Conservation (phyloP, 805 yeast species). For the Wickerhamomyces bovis region DNA sequence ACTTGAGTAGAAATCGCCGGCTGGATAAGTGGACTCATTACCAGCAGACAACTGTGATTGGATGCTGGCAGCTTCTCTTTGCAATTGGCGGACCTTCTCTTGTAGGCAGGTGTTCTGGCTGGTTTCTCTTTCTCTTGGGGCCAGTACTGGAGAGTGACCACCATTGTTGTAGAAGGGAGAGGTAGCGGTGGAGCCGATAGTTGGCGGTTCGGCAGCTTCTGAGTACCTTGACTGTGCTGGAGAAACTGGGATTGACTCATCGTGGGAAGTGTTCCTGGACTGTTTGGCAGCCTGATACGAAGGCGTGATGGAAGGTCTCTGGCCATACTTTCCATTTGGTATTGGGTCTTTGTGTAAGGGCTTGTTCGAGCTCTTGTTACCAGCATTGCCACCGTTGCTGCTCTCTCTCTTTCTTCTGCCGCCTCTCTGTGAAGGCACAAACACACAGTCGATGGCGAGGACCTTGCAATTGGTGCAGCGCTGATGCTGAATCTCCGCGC, state of each 20-base stretch:
- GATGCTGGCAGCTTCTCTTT: slow-evolving; percentile 18
- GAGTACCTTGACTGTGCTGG: slow-evolving; percentile 1
- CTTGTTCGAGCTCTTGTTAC: not conserved
- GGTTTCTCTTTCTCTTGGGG: slow-evolving; percentile 3
- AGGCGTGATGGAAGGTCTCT: not conserved
- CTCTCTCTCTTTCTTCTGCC: slow-evolving; percentile 37
- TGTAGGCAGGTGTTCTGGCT: slow-evolving; percentile 7
- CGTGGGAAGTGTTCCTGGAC: not conserved
- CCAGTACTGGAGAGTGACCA: slow-evolving; percentile 5
- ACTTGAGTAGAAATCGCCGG: not conserved
- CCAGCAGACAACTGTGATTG: slow-evolving; percentile 15
- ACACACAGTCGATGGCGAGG: slow-evolving; percentile 44
- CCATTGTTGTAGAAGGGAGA: slow-evolving; percentile 13
- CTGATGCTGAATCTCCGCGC: slow-evolving; percentile 20
- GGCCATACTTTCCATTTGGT: not conserved
- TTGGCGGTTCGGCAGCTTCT: slow-evolving; percentile 2
- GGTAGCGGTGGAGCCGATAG: slow-evolving; percentile 8
- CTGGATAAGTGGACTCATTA: not conserved
- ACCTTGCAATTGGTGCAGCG: slow-evolving; percentile 46
- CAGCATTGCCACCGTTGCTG: not conserved
- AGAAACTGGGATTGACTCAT: not conserved
- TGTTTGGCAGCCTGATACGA: not conserved
- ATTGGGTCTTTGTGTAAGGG: not conserved
- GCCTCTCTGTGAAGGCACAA: slow-evolving; percentile 52
- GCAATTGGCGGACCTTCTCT: slow-evolving; percentile 19